A percentile compares a stretch with the other conserved stretches of the same genome.
Evolutionary conservation across 345 rosid genomes (phyloP).

Genomic region (Arabis alpina): DNA sequence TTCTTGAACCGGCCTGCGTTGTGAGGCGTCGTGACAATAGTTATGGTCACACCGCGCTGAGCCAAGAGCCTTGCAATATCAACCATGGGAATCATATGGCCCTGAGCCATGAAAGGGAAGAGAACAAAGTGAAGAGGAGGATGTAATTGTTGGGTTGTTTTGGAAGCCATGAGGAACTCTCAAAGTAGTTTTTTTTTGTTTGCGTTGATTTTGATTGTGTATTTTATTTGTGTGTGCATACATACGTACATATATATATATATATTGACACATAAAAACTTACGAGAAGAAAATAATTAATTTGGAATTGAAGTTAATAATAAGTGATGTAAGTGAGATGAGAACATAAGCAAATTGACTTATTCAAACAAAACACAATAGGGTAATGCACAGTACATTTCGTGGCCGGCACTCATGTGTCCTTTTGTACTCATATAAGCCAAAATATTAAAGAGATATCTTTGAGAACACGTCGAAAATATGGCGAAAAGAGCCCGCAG

Average conservation of each 20-base stretch:
- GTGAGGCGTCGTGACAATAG: conserved; percentile 53
- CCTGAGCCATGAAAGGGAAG: conserved; percentile 52
- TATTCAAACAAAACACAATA: conserved; percentile 2
- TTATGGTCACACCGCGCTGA: conserved; percentile 44
- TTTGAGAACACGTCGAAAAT: background rate
- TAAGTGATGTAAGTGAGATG: conserved; percentile 8
- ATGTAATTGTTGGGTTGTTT: conserved; percentile 17
- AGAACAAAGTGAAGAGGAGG: conserved; percentile 54
- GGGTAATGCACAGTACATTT: conserved; percentile 9
- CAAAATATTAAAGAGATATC: background rate
- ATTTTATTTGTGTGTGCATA: background rate
- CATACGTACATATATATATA: background rate
- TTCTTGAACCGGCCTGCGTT: conserved; percentile 43
- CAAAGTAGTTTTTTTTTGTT: background rate
- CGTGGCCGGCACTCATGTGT: conserved; percentile 18
- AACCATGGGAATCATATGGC: conserved; percentile 53
- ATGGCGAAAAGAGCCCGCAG: background rate
- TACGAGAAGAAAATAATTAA: background rate
- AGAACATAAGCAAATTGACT: conserved; percentile 19
- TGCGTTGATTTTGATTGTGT: background rate
- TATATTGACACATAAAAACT: background rate
- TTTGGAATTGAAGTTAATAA: background rate
- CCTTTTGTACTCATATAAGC: background rate
- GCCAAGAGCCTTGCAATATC: conserved; percentile 57
- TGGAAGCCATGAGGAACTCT: conserved; percentile 29